Evolutionary conservation across 805 yeast genomes (phyloP), one percentile per base, ranked within the genome.

Genomic region (Candida rishiriensis): DNA sequence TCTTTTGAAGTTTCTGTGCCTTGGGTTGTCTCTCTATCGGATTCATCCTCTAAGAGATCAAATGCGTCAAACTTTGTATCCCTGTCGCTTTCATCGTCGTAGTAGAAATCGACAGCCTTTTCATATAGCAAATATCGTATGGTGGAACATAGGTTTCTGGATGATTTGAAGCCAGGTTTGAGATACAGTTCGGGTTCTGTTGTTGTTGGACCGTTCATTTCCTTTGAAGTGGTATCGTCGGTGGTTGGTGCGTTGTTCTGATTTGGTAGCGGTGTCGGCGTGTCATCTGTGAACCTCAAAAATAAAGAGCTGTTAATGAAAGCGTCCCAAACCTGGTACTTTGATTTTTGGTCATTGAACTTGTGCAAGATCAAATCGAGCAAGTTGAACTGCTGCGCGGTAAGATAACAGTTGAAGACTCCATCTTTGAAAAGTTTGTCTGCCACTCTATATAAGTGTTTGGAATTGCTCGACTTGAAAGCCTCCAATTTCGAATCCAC

Each of bases 51-150:
- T 6, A 59, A 38, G 4, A 43, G 21, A 8, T 52, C 50, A 34
- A 60, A 54, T 7, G 43, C 50, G 28, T 47, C 49, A 29, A 43
- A 50, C n/a, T 48, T 45, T 4, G 43, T 12, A 11, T 31, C 42
- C 30, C 39, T 41, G 13, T 42, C 32, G 3, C 28, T 17, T 9
- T 42, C 41, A 10, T 50, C 52, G 26, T 43, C 47, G 35, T 41
- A 61, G 21, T 48, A 56, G 39, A 54, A 59, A 38, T 79, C 83
- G 10, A 80, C 71, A 16, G 84, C 89, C 57, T 77, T 80, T 54
- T 85, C 90, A 79, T 87, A 85, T 18, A 85, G 65, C 11, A 84
- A 71, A 52, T 83, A 84, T 50, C 91, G 68, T 17, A 84, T 64
- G 49, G 78, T 84, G 39, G 84, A 66, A 6, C 88, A 83, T 35